Conservation (phyloP, 371 early-diverging fungal genomes). For the Furculomyces boomerangus region DNA sequence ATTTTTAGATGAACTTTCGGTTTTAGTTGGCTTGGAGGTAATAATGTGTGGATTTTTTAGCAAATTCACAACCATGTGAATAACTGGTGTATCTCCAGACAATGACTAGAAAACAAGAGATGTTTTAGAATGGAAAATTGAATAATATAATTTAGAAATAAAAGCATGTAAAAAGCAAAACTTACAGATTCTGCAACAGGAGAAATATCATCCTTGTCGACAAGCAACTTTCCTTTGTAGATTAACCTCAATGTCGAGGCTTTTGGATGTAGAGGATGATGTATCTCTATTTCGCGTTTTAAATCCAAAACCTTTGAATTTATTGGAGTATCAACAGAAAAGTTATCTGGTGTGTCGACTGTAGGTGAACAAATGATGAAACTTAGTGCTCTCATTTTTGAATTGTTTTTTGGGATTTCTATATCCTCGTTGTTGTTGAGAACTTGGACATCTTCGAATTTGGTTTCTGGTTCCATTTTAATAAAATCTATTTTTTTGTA, state of each 20-base stretch:
- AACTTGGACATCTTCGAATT: neutral
- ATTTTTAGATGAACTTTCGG: neutral
- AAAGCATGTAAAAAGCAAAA: neutral
- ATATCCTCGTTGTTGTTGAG: neutral
- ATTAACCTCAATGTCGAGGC: neutral
- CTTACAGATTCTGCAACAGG: neutral
- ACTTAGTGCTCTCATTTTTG: neutral
- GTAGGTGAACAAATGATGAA: neutral
- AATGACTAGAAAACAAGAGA: neutral
- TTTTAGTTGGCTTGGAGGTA: neutral
- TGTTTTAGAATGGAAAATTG: neutral
- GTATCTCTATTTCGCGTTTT: neutral
- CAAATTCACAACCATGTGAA: constrained; percentile 2
- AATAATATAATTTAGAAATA: neutral
- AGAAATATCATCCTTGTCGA: neutral
- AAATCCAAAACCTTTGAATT: neutral
- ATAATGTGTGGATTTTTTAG: neutral
- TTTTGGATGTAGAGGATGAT: neutral
- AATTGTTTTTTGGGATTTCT: too few species aligned
- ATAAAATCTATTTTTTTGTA: neutral
- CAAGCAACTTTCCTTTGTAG: neutral
- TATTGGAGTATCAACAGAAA: neutral
- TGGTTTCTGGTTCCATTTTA: neutral
- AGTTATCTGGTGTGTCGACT: constrained; percentile 1
- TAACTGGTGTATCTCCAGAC: neutral